Evolutionary conservation across 2,329 filamentous ascomycete species (phyloP), one percentile per base, ranked within the genome.

Genomic region (Magnaporthiopsis poae): DNA sequence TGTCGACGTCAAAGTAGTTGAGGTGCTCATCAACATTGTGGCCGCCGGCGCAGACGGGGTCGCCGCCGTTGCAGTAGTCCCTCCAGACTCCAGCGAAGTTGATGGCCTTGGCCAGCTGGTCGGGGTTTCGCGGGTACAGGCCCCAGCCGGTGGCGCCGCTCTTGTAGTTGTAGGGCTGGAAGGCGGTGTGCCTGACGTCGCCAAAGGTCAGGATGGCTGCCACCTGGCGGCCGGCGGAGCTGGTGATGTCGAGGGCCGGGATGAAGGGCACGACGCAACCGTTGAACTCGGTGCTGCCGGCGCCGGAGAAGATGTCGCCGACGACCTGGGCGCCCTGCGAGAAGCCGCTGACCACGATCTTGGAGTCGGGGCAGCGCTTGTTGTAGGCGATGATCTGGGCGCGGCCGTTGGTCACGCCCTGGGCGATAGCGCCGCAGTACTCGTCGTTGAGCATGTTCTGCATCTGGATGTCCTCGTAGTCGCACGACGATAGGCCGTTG

Each of bases 11-110:
- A 63, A 75, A 76, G 69, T 76, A 76, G 63, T 73, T 71, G 27
- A 72, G 68, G 66, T 75, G 74, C 25, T 46, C 46, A 46, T 64
- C 29, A 81, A 81, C 71, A 79, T 18, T 31, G n/a, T 33, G 18
- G 39, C 62, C 62, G 36, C 62, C 62, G 46, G 13, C 39, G 68
- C 74, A 76, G 29, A 74, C 66, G 11, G 72, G 70, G 65, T 76
- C 74, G 13, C 72, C 63, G 15, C 70, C 67, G 27, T 63, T 62
- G 13, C 67, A 68, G 59, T 69, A 74, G 25, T 66, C 69, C 62
- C 71, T 68, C 12, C 73, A 66, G 5, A 63, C 69, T 2, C 66
- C 65, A 2, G 72, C 68, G n/a, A 70, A 69, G 52, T 52, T 66
- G n/a, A 31, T 33, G 52, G 31, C 18, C 15, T 15, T 39, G 21